phyloP scores from a whole-genome alignment of 164 flowering plant genomes.

The Aristolochia contorta region DNA sequence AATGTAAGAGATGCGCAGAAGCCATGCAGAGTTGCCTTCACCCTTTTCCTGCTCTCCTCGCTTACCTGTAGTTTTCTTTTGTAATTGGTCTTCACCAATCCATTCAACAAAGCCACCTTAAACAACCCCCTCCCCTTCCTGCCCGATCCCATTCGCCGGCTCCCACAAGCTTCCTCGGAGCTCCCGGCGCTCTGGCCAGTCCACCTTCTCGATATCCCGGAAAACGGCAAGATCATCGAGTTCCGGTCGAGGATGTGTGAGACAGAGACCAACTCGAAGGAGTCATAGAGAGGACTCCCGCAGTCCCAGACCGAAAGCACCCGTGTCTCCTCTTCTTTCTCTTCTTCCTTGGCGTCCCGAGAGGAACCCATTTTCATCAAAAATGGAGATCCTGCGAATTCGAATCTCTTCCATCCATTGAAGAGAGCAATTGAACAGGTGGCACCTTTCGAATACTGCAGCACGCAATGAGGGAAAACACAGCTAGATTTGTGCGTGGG shows the following conservation, averaged over 20 bases:
- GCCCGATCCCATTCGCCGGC: neutral
- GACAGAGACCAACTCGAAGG: constrained; percentile 50
- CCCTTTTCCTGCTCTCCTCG: constrained; percentile 12
- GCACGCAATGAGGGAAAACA: too few species aligned
- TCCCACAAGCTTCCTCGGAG: neutral
- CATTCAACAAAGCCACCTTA: constrained; percentile 8
- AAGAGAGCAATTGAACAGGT: too few species aligned
- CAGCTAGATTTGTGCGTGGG: too few species aligned
- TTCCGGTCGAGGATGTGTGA: constrained; percentile 46
- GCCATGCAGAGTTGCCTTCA: constrained; percentile 4
- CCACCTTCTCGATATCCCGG: constrained; percentile 3
- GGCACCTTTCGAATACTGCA: too few species aligned
- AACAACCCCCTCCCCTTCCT: neutral
- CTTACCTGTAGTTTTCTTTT: neutral
- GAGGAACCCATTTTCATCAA: too few species aligned
- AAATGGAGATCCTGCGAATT: too few species aligned
- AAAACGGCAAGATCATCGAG: constrained; percentile 32
- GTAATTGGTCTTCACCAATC: constrained; percentile 1
- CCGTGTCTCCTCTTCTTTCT: constrained; percentile 7
- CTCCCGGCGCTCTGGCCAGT: neutral
- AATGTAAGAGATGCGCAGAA: constrained; percentile 7
- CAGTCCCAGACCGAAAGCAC: constrained; percentile 43
- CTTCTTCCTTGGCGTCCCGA: constrained; percentile 8
- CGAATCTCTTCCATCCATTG: too few species aligned
- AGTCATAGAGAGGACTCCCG: constrained; percentile 70